Evolutionary conservation across 306 rosid species (phyloP).

Genomic region (Leucaena leucocephala): DNA sequence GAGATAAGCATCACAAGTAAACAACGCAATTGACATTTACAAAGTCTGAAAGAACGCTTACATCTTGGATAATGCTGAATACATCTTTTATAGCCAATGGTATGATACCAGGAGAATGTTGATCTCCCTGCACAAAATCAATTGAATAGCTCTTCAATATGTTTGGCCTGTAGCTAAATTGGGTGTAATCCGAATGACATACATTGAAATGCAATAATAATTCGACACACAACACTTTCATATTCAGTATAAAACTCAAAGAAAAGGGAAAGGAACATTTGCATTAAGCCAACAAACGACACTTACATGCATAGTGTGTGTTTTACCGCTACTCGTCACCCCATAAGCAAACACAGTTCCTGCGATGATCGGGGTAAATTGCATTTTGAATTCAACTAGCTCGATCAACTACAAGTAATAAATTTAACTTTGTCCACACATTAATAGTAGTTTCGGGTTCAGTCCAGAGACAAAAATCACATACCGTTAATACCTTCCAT

Average conservation of each 20-base stretch:
- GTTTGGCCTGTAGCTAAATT: neutral
- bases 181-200: slow-evolving; percentile 5
- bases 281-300: slow-evolving; percentile 24
- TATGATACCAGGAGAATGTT: slow-evolving; percentile 84
- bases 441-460: neutral
- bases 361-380: slow-evolving; percentile 44
- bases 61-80: slow-evolving; percentile 97
- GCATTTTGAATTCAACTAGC: slow-evolving; percentile 36
- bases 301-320: slow-evolving; percentile 99
- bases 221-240: neutral
- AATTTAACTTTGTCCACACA: slow-evolving; percentile 18
- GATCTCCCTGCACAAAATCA: slow-evolving; percentile 77
- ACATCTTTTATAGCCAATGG: slow-evolving; percentile 99
- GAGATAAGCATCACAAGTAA: neutral
- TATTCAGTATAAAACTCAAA: neutral
- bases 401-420: slow-evolving; percentile 20
- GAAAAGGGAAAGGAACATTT: slow-evolving; percentile 15
- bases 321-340: slow-evolving; percentile 98
- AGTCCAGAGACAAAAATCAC: slow-evolving; percentile 30
- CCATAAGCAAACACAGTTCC: slow-evolving; percentile 99
- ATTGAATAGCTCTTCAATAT: neutral
- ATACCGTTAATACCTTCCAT: slow-evolving; percentile 99
- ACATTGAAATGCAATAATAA: slow-evolving; percentile 22
- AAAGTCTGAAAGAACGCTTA: slow-evolving; percentile 49
- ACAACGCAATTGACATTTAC: slow-evolving; percentile 9